Conservation (phyloP, 306 rosid species). For the Rubus parviflorus region DNA sequence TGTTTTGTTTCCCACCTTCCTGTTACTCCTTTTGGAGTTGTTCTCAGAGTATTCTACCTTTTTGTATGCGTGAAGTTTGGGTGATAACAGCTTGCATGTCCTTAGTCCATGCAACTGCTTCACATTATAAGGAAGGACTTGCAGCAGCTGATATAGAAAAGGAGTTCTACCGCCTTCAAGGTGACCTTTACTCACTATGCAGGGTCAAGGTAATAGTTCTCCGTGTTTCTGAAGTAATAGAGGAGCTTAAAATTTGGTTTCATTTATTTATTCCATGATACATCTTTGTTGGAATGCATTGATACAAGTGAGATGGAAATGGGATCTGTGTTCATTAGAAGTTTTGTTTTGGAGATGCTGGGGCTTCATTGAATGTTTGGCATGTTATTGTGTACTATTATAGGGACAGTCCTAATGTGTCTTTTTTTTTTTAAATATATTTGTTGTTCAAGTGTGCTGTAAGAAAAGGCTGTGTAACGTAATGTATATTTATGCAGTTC, state of each 20-base stretch:
- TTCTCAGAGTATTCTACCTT: slow-evolving; percentile 80
- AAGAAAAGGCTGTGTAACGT: slow-evolving; percentile 21
- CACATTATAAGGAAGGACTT: slow-evolving; percentile 66
- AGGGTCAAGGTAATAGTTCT: slow-evolving; percentile 75
- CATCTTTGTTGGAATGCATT: slow-evolving; percentile 26
- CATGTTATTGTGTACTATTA: slow-evolving; percentile 14
- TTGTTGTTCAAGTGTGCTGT: background rate
- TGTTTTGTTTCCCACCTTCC: slow-evolving; percentile 13
- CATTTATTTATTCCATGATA: background rate
- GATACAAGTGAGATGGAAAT: slow-evolving; percentile 17
- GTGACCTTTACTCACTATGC: slow-evolving; percentile 90
- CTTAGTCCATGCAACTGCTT: slow-evolving; percentile 67
- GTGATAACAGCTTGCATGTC: slow-evolving; percentile 84
- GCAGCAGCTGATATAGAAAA: slow-evolving; percentile 74
- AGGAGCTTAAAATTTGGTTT: slow-evolving; percentile 21
- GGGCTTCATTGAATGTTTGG: slow-evolving; percentile 18
- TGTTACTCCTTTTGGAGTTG: slow-evolving; percentile 42
- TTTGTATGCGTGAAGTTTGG: slow-evolving; percentile 98
- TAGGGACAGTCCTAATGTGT: background rate
- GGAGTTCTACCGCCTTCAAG: slow-evolving; percentile 84
- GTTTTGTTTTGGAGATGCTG: slow-evolving; percentile 16
- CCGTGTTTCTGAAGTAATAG: slow-evolving; percentile 21
- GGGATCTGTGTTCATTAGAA: slow-evolving; percentile 27
- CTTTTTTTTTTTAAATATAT: background rate
- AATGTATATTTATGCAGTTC: slow-evolving; percentile 68